These are phyloP conservation scores for Fusarium dimerum DNA, from an alignment of 2,329 filamentous ascomycete species.

Conservation along the genomic window DNA sequence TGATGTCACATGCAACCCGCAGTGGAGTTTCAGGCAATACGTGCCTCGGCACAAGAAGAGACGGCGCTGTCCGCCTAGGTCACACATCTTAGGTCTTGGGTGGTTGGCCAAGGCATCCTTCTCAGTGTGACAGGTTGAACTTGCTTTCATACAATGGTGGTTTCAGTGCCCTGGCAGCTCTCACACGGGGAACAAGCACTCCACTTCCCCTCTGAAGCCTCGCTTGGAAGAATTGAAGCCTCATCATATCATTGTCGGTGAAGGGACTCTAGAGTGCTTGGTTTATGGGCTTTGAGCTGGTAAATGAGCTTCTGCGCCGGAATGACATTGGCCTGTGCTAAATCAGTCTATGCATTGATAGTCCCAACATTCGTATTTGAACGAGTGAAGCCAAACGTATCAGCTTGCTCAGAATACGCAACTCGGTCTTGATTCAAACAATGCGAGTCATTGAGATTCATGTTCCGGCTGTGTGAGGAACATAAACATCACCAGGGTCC, in stretches of 20 bases:
- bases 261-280: not conserved
- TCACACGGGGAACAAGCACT: conserved; percentile 7
- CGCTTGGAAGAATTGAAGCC: conserved; percentile 1
- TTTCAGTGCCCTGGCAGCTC: conserved; percentile 14
- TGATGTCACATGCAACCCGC: not conserved
- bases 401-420: not conserved
- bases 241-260: conserved; percentile 2
- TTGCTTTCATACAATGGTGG: conserved; percentile 16
- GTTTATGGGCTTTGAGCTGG: too few relatives aligned
- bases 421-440: not conserved
- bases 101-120: not conserved
- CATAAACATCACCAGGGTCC: not conserved
- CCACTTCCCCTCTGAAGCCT: conserved; percentile 13
- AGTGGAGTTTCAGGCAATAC: not conserved
- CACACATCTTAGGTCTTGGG: too few relatives aligned
- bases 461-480: not conserved
- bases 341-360: too few relatives aligned
- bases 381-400: not conserved
- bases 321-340: too few relatives aligned
- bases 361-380: too few relatives aligned
- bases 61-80: not conserved
- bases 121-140: conserved; percentile 7
- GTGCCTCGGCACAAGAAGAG: not conserved
- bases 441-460: not conserved
- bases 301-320: too few relatives aligned